A percentile compares a stretch with the other conserved stretches of the same genome.
phyloP scores from a whole-genome alignment of 345 rosid species.

The Physaria fendleri region DNA sequence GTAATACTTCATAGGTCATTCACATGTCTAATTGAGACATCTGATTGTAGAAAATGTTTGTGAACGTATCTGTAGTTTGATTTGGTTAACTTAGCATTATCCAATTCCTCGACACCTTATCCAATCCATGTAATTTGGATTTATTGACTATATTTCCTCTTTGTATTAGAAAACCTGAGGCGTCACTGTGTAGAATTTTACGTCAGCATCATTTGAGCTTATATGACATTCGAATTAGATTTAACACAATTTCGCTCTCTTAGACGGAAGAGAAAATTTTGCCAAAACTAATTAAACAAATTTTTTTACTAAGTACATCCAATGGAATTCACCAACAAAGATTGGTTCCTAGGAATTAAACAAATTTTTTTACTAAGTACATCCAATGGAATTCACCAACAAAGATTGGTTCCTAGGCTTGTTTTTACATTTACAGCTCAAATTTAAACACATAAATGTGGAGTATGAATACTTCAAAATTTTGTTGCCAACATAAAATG shows the following conservation, averaged over 20 bases:
- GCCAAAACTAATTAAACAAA: not conserved
- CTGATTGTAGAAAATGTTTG: not conserved
- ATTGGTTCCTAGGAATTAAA: not conserved
- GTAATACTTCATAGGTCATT: not conserved
- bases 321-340: not conserved
- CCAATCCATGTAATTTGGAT: not conserved
- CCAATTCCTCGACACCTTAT: not conserved
- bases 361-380: not conserved
- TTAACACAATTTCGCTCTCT: not conserved
- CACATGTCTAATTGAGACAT: not conserved
- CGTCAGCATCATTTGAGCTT: not conserved
- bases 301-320: not conserved
- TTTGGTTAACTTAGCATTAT: not conserved
- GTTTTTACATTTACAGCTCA: not conserved
- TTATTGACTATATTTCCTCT: not conserved
- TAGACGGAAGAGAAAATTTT: not conserved
- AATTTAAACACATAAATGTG: not conserved
- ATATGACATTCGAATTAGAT: not conserved
- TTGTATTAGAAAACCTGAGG: not conserved
- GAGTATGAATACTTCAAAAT: not conserved
- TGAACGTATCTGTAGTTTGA: not conserved
- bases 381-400: not conserved
- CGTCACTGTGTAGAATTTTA: not conserved
- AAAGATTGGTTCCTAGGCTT: not conserved
- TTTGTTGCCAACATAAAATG: slow-evolving; percentile 2